These are phyloP conservation scores for Diaporthe helianthi DNA, from an alignment of 2,329 filamentous ascomycete species.

Conservation along the genomic window DNA sequence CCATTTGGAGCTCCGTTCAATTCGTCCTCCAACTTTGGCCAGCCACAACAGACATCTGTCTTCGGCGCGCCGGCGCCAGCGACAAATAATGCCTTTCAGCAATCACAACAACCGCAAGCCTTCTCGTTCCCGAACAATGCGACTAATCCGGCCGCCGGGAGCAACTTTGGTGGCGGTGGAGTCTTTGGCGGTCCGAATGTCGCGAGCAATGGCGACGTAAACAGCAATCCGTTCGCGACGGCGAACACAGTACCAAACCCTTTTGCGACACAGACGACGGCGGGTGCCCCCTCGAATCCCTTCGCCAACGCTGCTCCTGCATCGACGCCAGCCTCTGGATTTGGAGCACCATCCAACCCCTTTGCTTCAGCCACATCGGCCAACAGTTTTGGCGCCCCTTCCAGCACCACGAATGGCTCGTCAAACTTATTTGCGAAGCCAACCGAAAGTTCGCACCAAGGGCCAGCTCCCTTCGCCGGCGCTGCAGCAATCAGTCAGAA, in stretches of 20 bases:
- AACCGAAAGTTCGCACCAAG: not conserved
- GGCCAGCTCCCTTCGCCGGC: not conserved
- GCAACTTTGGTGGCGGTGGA: slow-evolving; percentile 12
- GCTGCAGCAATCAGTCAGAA: slow-evolving; percentile 24
- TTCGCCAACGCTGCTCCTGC: slow-evolving; percentile 16
- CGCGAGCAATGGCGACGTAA: slow-evolving; percentile 25
- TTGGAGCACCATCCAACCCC: slow-evolving; percentile 26
- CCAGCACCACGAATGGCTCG: slow-evolving; percentile 7
- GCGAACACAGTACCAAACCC: slow-evolving; percentile 30
- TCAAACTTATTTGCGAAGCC: slow-evolving; percentile 15
- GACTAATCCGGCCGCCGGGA: slow-evolving; percentile 14
- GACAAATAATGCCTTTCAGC: slow-evolving; percentile 3
- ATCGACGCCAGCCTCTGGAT: slow-evolving; percentile 3
- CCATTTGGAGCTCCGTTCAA: slow-evolving; percentile 34
- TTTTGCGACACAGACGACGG: slow-evolving; percentile 33
- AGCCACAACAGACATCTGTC: slow-evolving; percentile 24
- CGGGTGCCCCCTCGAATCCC: slow-evolving; percentile 15
- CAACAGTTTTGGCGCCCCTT: slow-evolving; percentile 24
- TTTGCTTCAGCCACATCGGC: slow-evolving; percentile 22
- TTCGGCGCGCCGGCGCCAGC: slow-evolving; percentile 28
- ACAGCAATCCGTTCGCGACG: slow-evolving; percentile 32
- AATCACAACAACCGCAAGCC: not conserved
- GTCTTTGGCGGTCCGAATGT: slow-evolving; percentile 20
- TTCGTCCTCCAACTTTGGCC: slow-evolving; percentile 27
- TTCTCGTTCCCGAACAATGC: slow-evolving; percentile 22